These are phyloP conservation scores for Dimocarpus longan DNA, from an alignment of 345 rosid species.

Conservation along the genomic window DNA sequence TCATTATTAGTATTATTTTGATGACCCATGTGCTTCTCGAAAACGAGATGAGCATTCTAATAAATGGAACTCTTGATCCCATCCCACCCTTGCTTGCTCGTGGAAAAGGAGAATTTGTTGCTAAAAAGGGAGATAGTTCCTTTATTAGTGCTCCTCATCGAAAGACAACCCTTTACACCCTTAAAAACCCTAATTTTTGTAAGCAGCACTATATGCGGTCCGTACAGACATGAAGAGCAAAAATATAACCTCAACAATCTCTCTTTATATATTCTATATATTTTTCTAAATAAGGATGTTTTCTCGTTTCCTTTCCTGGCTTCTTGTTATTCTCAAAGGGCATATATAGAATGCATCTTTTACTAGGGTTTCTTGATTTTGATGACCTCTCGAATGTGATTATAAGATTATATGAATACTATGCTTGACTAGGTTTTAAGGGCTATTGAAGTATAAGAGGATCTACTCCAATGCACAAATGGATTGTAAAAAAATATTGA, in stretches of 20 bases:
- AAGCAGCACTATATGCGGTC: constrained; percentile 6
- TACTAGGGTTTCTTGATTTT: background rate
- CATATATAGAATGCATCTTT: background rate
- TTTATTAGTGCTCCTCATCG: background rate
- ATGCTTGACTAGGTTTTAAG: background rate
- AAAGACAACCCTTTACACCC: constrained; percentile 23
- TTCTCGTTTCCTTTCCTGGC: background rate
- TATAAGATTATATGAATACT: no score
- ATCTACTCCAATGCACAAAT: no score
- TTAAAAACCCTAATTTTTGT: constrained; percentile 3
- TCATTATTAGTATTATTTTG: background rate
- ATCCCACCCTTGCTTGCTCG: constrained; percentile 3
- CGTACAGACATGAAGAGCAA: constrained; percentile 17
- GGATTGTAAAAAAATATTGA: no score
- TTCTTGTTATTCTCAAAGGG: constrained; percentile 1
- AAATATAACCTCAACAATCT: background rate
- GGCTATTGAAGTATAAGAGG: background rate
- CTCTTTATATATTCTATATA: background rate
- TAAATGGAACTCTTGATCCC: constrained; percentile 4
- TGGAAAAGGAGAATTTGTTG: constrained; percentile 9
- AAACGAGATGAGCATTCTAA: constrained; percentile 1
- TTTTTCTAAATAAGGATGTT: background rate
- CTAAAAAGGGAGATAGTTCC: background rate
- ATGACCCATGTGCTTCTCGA: constrained; percentile 22
- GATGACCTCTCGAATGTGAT: no score